These are phyloP conservation scores for Cyclotella choctawhatcheeana DNA, from an alignment of 108 stramenopile species.

Conservation along the genomic window DNA sequence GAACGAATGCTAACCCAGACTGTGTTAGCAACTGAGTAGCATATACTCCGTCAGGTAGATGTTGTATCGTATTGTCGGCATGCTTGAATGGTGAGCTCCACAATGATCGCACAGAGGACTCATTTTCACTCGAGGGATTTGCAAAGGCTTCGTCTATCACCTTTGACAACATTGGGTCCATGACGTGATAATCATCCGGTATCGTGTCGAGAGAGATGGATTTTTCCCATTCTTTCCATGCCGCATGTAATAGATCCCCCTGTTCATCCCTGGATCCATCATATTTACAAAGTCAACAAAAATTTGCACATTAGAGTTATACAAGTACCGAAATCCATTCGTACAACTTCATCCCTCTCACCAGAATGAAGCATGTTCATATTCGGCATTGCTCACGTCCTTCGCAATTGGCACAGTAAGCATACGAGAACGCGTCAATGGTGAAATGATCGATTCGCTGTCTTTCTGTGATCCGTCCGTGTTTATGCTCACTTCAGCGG, in stretches of 20 bases:
- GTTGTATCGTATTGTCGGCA: neutral
- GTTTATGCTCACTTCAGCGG: no score
- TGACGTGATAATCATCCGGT: constrained; percentile 19
- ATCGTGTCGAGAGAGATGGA: neutral
- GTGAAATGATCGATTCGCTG: no score
- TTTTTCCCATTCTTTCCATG: constrained; percentile 63
- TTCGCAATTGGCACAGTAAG: constrained; percentile 18
- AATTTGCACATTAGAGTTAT: no score
- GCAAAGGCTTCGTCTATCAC: constrained; percentile 32
- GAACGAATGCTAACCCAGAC: constrained; percentile 33
- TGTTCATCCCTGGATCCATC: no score
- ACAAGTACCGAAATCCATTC: no score
- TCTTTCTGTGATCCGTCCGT: no score
- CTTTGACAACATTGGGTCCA: constrained; percentile 23
- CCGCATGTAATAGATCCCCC: constrained; percentile 34
- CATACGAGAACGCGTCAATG: constrained; percentile 3
- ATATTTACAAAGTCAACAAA: no score
- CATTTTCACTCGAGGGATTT: constrained; percentile 43
- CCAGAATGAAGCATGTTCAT: constrained; percentile 52
- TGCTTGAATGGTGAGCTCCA: constrained; percentile 10
- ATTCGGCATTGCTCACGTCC: constrained; percentile 33
- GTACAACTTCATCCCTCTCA: no score
- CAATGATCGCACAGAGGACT: constrained; percentile 27
- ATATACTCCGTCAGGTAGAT: constrained; percentile 43
- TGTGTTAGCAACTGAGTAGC: constrained; percentile 37